Conservation (phyloP, 129 eudicot species). For the Lonicera japonica region DNA sequence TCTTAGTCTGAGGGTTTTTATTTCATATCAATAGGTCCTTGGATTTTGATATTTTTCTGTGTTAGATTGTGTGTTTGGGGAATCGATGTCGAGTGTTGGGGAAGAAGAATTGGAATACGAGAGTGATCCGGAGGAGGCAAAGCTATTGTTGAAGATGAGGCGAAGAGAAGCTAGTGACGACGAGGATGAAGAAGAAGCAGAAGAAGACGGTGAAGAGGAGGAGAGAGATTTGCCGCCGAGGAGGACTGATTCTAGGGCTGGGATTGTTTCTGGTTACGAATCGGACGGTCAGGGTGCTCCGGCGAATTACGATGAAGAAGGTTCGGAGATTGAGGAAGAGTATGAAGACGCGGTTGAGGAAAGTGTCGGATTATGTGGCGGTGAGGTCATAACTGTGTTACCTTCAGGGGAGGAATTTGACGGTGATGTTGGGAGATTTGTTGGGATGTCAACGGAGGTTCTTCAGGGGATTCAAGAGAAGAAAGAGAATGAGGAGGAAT, state of each 20-base stretch:
- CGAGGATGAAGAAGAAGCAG: conserved; percentile 53
- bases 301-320: conserved; percentile 69
- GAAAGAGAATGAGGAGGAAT: conserved; percentile 16
- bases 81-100: conserved; percentile 47
- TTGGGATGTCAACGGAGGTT: background rate
- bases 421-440: conserved; percentile 11
- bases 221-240: conserved; percentile 15
- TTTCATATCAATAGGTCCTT: background rate
- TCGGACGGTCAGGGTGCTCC: conserved; percentile 85
- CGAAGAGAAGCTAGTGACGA: conserved; percentile 84
- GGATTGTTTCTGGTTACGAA: conserved; percentile 38
- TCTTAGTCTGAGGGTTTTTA: background rate
- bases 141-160: conserved; percentile 74
- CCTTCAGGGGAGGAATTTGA: conserved; percentile 8
- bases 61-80: conserved; percentile 10
- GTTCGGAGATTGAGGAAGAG: conserved; percentile 38
- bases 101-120: conserved; percentile 75
- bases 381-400: conserved; percentile 15
- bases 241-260: conserved; percentile 39
- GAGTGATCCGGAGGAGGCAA: conserved; percentile 99
- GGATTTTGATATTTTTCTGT: background rate
- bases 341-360: conserved; percentile 24
- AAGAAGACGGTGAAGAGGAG: conserved; percentile 18
- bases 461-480: conserved; percentile 6
- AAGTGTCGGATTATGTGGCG: background rate